Evolutionary conservation across 495 filamentous ascomycete genomes (phyloP), one percentile per base, ranked within the genome.

Genomic region (Penicillium waksmanii): DNA sequence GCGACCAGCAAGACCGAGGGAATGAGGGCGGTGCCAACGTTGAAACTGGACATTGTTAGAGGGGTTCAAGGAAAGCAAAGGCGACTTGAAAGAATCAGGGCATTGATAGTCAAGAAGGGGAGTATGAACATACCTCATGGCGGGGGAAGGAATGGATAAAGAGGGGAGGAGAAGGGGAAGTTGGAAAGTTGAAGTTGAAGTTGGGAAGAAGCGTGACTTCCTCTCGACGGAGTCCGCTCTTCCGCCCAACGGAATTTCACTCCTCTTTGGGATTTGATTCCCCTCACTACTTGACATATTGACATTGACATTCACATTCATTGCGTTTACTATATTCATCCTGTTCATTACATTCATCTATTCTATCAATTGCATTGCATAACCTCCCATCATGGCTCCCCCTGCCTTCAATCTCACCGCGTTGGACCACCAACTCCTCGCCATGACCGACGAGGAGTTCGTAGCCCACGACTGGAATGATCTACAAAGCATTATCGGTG

Each of bases 1-100:
- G 91, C 73, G 51, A 97, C 76, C 38, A 97, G 76, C 36, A 97
- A 82, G 57, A 84, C 88, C n/a, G 89, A 88, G 55, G 94, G 94
- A 64, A 96, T 87, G 70, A 95, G 92, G 64, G 94, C 84, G 63
- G 88, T 88, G 69, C 89, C 85, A 66, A 95, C 69, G 63, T 79
- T 82, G 58, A 61, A 53, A 55, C 65, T 85, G 56, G 59, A 27
- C 66, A 65, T 64, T 46, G 61, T 55, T 46, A 64, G 11, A 50
- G 42, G 13, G 18, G 27, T 8, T n/a, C 15, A 31, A 23, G 11
- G 18, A 5, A 46, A 46, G 0, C 43, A 5, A 46, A 3, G 43
- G 3, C 8, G 0, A 46, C 1, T n/a, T 46, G 17, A n/a, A 19
- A 0, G 8, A 31, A 8, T 31, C 6, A 7, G n/a, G 15, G 0